These are phyloP conservation scores for Adansonia digitata DNA, from an alignment of 345 rosid genomes.

Conservation along the genomic window DNA sequence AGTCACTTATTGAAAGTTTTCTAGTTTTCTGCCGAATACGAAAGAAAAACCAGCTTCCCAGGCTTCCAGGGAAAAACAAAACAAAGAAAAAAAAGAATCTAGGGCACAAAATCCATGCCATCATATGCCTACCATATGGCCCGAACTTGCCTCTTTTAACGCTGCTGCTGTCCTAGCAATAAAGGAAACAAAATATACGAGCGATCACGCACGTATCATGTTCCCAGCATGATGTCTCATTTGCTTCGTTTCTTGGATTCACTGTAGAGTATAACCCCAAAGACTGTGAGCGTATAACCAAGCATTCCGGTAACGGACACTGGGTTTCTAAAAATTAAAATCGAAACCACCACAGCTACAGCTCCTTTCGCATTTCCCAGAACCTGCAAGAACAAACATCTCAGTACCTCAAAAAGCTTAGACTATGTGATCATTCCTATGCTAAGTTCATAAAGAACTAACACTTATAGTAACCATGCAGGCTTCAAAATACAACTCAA, in stretches of 20 bases:
- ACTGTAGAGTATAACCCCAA: conserved; percentile 89
- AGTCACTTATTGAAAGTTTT: conserved; percentile 34
- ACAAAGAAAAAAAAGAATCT: conserved; percentile 16
- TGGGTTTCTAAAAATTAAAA: conserved; percentile 90
- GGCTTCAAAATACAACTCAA: not conserved
- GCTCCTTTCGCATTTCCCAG: conserved; percentile 99
- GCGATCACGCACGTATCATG: not conserved
- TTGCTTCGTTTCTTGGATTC: conserved; percentile 97
- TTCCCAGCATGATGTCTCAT: conserved; percentile 25
- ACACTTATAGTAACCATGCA: not conserved
- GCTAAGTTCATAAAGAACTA: not conserved
- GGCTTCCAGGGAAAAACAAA: conserved; percentile 29
- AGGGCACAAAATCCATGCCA: conserved; percentile 23
- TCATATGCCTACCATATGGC: conserved; percentile 19
- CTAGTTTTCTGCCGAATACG: conserved; percentile 22
- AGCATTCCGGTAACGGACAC: conserved; percentile 98
- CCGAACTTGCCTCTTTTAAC: conserved; percentile 14
- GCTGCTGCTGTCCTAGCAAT: conserved; percentile 21
- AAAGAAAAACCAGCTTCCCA: conserved; percentile 14
- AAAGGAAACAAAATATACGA: conserved; percentile 2
- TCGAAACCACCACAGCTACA: conserved; percentile 94
- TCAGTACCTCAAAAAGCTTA: not conserved
- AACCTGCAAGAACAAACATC: conserved; percentile 46
- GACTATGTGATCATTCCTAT: not conserved
- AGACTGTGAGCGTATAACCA: conserved; percentile 85